Percentiles rank a stretch among this genome's conserved stretches.
These are phyloP conservation scores for Gastrodia elata DNA, from an alignment of 106 monocot species.

Conservation along the genomic window DNA sequence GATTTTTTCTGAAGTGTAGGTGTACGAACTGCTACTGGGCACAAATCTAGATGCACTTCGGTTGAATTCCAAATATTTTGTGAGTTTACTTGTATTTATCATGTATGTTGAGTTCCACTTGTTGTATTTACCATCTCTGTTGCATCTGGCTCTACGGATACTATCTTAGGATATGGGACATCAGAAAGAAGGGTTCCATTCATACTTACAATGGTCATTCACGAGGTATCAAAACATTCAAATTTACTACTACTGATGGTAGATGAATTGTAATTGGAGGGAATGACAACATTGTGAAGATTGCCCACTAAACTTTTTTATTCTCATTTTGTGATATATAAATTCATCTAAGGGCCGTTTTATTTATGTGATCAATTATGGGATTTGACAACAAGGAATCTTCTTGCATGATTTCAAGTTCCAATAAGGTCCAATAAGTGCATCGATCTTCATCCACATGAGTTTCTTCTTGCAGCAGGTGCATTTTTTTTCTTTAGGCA, in stretches of 20 bases:
- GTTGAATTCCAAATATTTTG: slow-evolving; percentile 94
- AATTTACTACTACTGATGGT: slow-evolving; percentile 89
- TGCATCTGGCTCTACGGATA: slow-evolving; percentile 83
- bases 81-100: no score
- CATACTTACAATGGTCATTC: slow-evolving; percentile 90
- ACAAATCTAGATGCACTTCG: slow-evolving; percentile 56
- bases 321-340: neutral
- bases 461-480: slow-evolving; percentile 97
- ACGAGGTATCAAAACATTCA: slow-evolving; percentile 56
- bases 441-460: slow-evolving; percentile 88
- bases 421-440: slow-evolving; percentile 61
- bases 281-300: slow-evolving; percentile 81
- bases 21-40: slow-evolving; percentile 72
- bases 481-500: neutral
- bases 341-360: slow-evolving; percentile 7
- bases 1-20: slow-evolving; percentile 39
- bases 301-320: slow-evolving; percentile 12
- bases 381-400: slow-evolving; percentile 95
- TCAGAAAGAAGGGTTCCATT: slow-evolving; percentile 83
- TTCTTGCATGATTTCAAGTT: slow-evolving; percentile 86
- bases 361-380: slow-evolving; percentile 34
- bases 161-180: slow-evolving; percentile 96
- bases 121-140: no score
- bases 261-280: slow-evolving; percentile 97
- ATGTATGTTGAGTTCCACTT: no score